Base-by-base conservation (phyloP, 768 basidiomycete genomes). In the Lactarius akahatsu region DNA sequence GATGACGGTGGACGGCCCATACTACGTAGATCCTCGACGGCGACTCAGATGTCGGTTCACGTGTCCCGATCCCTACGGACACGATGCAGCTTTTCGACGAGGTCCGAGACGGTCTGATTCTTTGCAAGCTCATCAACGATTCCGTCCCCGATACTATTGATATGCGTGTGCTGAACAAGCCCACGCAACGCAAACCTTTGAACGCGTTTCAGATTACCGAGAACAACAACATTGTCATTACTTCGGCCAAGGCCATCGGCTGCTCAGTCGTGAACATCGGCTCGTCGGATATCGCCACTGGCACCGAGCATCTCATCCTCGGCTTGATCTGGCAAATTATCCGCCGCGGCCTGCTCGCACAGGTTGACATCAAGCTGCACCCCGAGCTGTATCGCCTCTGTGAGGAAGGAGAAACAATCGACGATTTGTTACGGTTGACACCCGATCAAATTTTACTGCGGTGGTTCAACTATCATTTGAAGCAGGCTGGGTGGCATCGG, bases 41-140 rank as follows among this genome's bases (percentile, higher is more conserved):
- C 66, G 97, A 98, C 75, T 75, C 86, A 38, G 97, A 97, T 75
- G 82, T 98, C 62, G 88, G 86, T 23, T 77, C 80, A 65, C 85
- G 94, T 52, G 85, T 93, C 70, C 96, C 96, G 6, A 96, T 98
- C 69, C 96, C 95, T 0, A 96, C 94, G 9, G 85, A 93, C 63
- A 98, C 95, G 23, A 97, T 98, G 96, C 97, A 99, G 72, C 83
- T 99, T 69, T 98, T 98, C 73, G 97, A 98, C 74, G 97, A 98
- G 77, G 92, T 90, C 77, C 86, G 90, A 73, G 96, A 99, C 73
- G 97, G 96, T 69, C 81, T 99, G 74, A 88, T 99, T 72, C 90
- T 99, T 36, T 97, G 92, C 78, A 98, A 98, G 83, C 89, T 98
- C 70, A 94, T 98, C 83, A 96, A 99, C 78, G 96, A 99, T 79